Base-by-base conservation (phyloP, 192 early-diverging fungal genomes). In the Phycomyces nitens region DNA sequence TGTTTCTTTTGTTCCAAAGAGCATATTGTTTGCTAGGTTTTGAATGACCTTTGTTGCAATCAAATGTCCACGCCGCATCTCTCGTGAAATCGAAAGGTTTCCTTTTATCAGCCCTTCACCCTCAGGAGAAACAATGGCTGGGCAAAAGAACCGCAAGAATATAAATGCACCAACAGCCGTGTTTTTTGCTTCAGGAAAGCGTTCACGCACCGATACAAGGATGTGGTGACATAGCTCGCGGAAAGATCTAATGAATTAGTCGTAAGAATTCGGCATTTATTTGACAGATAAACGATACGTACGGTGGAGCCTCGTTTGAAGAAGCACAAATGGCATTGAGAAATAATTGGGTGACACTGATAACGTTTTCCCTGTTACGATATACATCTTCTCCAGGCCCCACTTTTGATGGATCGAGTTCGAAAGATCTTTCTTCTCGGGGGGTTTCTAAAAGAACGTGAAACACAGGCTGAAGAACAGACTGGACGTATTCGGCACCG, bases 11-110 rank as follows among this genome's bases (percentile, higher is more conserved):
- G 83, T 82, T 55, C 94, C 94, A 77, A 99, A 99, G 39, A 92
- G 77, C 15, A 97, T 90, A 66, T 96, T 91, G 69, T 99, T 99
- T 23, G 95, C 94, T 51, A 99, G 68, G 66, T 97, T 97, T 60
- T 97, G 95, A 55, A 98, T 95, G 14, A 97, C 92, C 71, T 98
- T 99, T 20, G 94, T 96, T 43, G 89, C 89, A 34, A 97, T 77
- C 44, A 99, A 72, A 49, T 95, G 75, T 42, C 96, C 94, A 59
- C 96, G 88, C 20, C 90, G 84, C 47, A 96, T 77, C 34, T 93
- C 89, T 42, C 88, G 83, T 50, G 77, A 72, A 29, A 81, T 77
- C 26, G 88, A 82, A 29, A 84, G 77, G 14, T 77, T 68, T 0
- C 65, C 60, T 54, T 80, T 77, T 56, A 94, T 75, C 29, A 97